Evolutionary conservation across 1,284 basidiomycete species (phyloP), one percentile per base, ranked within the genome.

Genomic region (Amylostereum areolatum): DNA sequence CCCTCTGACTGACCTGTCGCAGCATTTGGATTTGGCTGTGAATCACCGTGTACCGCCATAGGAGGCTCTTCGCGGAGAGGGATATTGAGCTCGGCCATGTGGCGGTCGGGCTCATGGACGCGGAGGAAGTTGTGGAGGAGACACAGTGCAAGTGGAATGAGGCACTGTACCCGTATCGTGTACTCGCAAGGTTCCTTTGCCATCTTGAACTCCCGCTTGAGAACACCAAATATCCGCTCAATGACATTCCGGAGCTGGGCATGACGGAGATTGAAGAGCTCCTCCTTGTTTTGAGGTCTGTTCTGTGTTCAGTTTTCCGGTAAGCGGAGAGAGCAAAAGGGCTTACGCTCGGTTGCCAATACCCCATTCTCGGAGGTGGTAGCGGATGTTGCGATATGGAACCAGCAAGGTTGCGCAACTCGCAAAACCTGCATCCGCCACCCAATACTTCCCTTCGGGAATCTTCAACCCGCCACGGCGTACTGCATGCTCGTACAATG

Each of bases 251-350:
- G 51, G 11, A 59, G 56, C n/a, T 47, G 49, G 7, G 70, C 63
- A 61, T 76, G 71, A 0, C 56, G 50, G 0, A 75, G 57, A 49
- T 73, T 75, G 55, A 66, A 76, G 0, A 75, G 56, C 48, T 75
- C 69, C 48, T 74, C 46, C 3, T 51, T 30, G 39, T 64, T 69
- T 28, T 50, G 30, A 5, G 67, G 67, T 35, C 67, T 70, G 47
- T 10, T 39, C n/a, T 8, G 34, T 8, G n/a, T n/a, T n/a, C n/a
- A n/a, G n/a, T n/a, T n/a, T n/a, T n/a, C n/a, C n/a, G n/a, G n/a
- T n/a, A n/a, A n/a, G n/a, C n/a, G n/a, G n/a, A 45, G 31, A 45
- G 36, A n/a, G 35, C 48, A 29, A 45, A 47, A 9, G 45, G 24
- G 45, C 51, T 53, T 52, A 63, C 65, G 54, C 47, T 35, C 57